Evolutionary conservation across 345 rosid genomes (phyloP), one percentile per base, ranked within the genome.

Genomic region (Raphanus raphanistrum): DNA sequence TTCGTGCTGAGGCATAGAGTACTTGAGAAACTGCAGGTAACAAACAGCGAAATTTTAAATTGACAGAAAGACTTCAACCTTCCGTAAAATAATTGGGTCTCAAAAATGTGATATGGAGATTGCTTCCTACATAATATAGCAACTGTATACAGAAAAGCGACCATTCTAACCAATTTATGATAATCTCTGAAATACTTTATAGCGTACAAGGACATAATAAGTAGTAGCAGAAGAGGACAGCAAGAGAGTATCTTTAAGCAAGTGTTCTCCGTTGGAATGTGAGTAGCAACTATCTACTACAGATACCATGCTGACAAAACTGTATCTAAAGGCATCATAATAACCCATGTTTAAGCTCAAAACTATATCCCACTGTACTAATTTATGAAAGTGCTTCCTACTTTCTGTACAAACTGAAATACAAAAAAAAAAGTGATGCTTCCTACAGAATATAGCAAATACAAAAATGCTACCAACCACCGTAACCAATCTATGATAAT

Each of bases 1-100:
- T 85, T 90, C 97, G 15, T 79, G 83, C 66, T 83, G 92, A 63
- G 88, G 75, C 74, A 82, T 73, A 0, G 91, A 76, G 76, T 74
- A 86, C 78, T 83, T 94, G 63, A 79, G 84, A 66, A 78, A 82
- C 98, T 92, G 88, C 78, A 81, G 54, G 9, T 6, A 1, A 79
- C 29, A 79, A 41, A 63, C 28, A 62, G 21, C 5, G 15, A 43
- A 13, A 48, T 48, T 48, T 13, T 48, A 13, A 48, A 13, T n/a
- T 48, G 5, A 48, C 54, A n/a, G 5, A 48, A 1, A 25, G 58
- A 6, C 28, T 13, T 4, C 6, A 16, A 41, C 11, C 41, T 61
- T 32, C 3, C 41, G 3, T 6, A 71, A 63, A 15, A 27, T 11
- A 13, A 33, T 32, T 8, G 5, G 6, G 29, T 28, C 21, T 43